phyloP scores from a whole-genome alignment of 495 filamentous ascomycete species.

The Aspergillus mulundensis region DNA sequence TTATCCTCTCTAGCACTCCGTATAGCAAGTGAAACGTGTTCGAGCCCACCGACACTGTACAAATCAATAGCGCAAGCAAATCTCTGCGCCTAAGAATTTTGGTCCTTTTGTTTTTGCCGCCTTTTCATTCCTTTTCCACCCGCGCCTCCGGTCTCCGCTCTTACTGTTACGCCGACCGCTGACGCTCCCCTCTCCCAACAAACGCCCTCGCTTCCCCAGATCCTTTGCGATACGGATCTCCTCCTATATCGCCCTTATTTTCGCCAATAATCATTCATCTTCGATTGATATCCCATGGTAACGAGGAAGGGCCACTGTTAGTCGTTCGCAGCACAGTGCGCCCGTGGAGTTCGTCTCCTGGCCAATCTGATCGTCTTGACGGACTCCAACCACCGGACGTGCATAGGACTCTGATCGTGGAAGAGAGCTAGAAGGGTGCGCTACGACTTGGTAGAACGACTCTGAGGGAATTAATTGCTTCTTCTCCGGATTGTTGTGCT shows the following conservation, averaged over 20 bases:
- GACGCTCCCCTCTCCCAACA: slow-evolving; percentile 12
- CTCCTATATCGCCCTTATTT: not conserved
- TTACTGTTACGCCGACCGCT: slow-evolving; percentile 9
- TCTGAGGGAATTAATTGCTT: slow-evolving; percentile 11
- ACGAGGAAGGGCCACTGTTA: slow-evolving; percentile 13
- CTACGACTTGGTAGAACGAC: slow-evolving; percentile 6
- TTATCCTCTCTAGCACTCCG: not conserved
- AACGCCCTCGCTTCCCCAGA: slow-evolving; percentile 8
- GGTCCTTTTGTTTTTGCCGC: not conserved
- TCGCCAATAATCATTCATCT: not conserved
- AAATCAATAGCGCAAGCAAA: slow-evolving; percentile 1
- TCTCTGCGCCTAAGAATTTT: slow-evolving; percentile 3
- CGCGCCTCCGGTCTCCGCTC: slow-evolving; percentile 16
- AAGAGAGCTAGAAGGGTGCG: not conserved
- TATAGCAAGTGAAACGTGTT: not conserved
- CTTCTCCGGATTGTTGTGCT: slow-evolving; percentile 8
- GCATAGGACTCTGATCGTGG: not conserved
- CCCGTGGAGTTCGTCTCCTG: slow-evolving; percentile 10
- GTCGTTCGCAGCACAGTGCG: slow-evolving; percentile 1
- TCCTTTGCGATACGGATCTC: not conserved
- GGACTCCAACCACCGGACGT: slow-evolving; percentile 6
- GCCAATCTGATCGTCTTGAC: slow-evolving; percentile 5
- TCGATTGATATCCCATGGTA: not conserved
- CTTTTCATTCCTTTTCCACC: slow-evolving; percentile 18
- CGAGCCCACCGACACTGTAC: not conserved